A percentile compares a stretch with the other conserved stretches of the same genome.
These are phyloP conservation scores for Huntiella decipiens DNA, from an alignment of 2,329 filamentous ascomycete genomes.

Conservation along the genomic window DNA sequence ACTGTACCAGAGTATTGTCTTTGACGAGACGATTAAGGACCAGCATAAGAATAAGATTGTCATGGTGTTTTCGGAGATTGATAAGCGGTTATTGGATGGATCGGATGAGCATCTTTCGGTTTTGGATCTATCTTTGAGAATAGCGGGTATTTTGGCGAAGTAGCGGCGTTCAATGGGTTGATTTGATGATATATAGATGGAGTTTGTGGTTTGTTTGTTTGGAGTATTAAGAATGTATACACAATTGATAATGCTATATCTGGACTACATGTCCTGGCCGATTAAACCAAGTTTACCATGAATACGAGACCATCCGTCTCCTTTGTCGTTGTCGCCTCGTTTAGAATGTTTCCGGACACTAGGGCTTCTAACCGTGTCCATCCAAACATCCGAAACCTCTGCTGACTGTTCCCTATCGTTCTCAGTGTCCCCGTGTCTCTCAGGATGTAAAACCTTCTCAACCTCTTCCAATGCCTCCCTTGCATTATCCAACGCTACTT, in stretches of 20 bases:
- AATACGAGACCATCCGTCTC: constrained; percentile 31
- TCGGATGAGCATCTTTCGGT: constrained; percentile 89
- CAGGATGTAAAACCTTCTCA: constrained; percentile 27
- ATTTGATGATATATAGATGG: not conserved
- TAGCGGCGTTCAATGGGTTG: constrained; percentile 11
- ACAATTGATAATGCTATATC: not conserved
- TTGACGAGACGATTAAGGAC: constrained; percentile 68
- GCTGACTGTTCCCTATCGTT: not conserved
- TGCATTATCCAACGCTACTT: constrained; percentile 34
- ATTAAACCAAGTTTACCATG: constrained; percentile 36
- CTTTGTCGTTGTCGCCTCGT: constrained; percentile 12
- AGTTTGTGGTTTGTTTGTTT: not conserved
- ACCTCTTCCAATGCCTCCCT: constrained; percentile 31
- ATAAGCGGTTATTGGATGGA: constrained; percentile 86
- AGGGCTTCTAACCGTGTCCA: constrained; percentile 2
- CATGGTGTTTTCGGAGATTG: constrained; percentile 75
- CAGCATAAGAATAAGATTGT: constrained; percentile 81
- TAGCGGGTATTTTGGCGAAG: constrained; percentile 50
- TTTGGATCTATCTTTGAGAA: constrained; percentile 64
- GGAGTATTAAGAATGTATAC: not conserved
- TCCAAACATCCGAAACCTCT: constrained; percentile 12
- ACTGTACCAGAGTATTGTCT: constrained; percentile 68
- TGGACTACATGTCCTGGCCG: constrained; percentile 16
- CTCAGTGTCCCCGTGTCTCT: constrained; percentile 10
- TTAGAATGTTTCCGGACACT: constrained; percentile 14